Conservation (phyloP, 306 rosid species). For the Cucurbita argyrosperma region DNA sequence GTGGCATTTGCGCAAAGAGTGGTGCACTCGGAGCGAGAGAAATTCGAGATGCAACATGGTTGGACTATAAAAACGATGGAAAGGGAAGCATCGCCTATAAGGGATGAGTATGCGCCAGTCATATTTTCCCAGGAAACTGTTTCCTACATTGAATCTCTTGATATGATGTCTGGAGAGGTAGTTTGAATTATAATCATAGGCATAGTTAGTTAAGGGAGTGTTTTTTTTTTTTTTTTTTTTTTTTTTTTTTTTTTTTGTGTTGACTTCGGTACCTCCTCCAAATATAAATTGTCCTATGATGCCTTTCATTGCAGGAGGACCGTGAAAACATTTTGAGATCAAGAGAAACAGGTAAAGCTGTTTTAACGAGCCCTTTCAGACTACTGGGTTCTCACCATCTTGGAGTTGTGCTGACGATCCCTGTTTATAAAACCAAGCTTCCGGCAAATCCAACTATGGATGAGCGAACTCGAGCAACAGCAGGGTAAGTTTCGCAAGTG, state of each 20-base stretch:
- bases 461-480: constrained; percentile 3
- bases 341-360: constrained; percentile 7
- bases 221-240: no score
- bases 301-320: constrained; percentile 2
- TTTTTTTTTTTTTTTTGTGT: neutral
- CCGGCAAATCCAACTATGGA: constrained; percentile 4
- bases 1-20: constrained; percentile 93
- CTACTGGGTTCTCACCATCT: constrained; percentile 2
- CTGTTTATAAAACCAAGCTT: constrained; percentile 3
- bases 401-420: constrained; percentile 6
- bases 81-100: neutral
- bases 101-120: constrained; percentile 10
- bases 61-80: constrained; percentile 9
- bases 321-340: constrained; percentile 6
- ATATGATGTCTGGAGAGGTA: constrained; percentile 11
- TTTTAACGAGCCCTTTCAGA: constrained; percentile 4
- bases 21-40: neutral
- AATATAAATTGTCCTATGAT: neutral
- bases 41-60: constrained; percentile 8
- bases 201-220: neutral
- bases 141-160: constrained; percentile 5
- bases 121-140: constrained; percentile 8
- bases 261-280: neutral
- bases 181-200: neutral
- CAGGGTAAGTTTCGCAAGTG: neutral